Conservation (phyloP, 23 red algal species). For the Gracilaria caudata region DNA sequence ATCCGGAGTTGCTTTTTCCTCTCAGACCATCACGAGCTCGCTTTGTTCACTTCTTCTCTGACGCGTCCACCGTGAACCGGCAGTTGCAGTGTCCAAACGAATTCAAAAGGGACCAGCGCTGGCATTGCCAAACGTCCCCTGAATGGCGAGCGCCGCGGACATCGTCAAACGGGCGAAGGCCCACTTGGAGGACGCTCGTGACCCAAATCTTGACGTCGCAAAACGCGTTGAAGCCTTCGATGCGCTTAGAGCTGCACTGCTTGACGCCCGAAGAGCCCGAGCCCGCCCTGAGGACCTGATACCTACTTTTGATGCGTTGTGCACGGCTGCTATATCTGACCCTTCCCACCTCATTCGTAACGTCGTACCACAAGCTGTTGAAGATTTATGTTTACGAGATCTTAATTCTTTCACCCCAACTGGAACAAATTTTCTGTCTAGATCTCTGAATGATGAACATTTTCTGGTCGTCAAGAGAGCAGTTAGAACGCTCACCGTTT, state of each 20-base stretch:
- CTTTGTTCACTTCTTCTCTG: not conserved
- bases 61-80: not conserved
- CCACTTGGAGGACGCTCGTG: conserved; percentile 57
- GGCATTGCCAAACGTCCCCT: not conserved
- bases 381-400: conserved; percentile 60
- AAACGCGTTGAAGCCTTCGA: conserved; percentile 56
- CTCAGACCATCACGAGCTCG: not conserved
- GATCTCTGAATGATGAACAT: conserved; percentile 58
- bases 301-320: conserved; percentile 34
- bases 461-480: conserved; percentile 47
- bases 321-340: conserved; percentile 38
- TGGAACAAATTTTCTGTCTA: conserved; percentile 36
- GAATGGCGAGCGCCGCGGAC: conserved; percentile 47
- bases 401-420: conserved; percentile 35
- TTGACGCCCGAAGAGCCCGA: conserved; percentile 66
- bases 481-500: conserved; percentile 49
- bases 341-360: conserved; percentile 42
- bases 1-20: not conserved
- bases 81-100: not conserved
- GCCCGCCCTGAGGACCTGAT: conserved; percentile 36
- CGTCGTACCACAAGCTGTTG: conserved; percentile 47
- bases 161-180: conserved; percentile 46
- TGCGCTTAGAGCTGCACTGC: conserved; percentile 27
- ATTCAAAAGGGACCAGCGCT: not conserved
- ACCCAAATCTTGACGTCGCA: conserved; percentile 28